phyloP scores from a whole-genome alignment of 2,329 filamentous ascomycete species.

The Delphinella strobiligena region DNA sequence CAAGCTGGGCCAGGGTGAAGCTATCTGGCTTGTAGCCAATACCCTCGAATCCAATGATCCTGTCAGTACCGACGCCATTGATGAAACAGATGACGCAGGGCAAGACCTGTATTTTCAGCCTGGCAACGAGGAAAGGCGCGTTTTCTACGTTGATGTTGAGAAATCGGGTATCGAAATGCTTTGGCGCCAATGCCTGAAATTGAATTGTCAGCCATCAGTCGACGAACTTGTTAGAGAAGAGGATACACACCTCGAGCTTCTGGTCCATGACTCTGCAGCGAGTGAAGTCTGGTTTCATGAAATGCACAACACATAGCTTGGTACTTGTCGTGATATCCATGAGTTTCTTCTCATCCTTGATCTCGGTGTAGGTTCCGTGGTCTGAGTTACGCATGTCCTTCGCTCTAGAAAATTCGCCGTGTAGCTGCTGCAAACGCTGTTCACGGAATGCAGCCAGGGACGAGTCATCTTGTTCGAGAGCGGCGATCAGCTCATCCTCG shows the following conservation, averaged over 20 bases:
- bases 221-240: no score
- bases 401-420: conserved; percentile 42
- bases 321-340: conserved; percentile 49
- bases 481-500: conserved; percentile 48
- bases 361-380: conserved; percentile 42
- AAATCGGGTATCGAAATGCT: conserved; percentile 48
- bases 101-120: conserved; percentile 44
- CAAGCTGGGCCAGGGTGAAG: conserved; percentile 43
- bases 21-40: conserved; percentile 40
- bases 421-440: conserved; percentile 44
- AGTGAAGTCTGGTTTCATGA: conserved; percentile 52
- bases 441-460: conserved; percentile 44
- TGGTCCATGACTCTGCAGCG: conserved; percentile 51
- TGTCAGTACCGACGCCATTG: conserved; percentile 42
- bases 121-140: conserved; percentile 46
- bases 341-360: conserved; percentile 46
- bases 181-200: conserved; percentile 35
- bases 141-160: conserved; percentile 48
- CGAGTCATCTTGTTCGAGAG: conserved; percentile 38
- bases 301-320: conserved; percentile 48
- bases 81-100: conserved; percentile 48
- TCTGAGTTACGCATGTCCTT: conserved; percentile 38
- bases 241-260: conserved; percentile 34
- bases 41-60: conserved; percentile 48
- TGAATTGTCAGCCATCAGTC: no score